phyloP scores from a whole-genome alignment of 1,284 basidiomycete species.

The Cryptococcus hybrid region DNA sequence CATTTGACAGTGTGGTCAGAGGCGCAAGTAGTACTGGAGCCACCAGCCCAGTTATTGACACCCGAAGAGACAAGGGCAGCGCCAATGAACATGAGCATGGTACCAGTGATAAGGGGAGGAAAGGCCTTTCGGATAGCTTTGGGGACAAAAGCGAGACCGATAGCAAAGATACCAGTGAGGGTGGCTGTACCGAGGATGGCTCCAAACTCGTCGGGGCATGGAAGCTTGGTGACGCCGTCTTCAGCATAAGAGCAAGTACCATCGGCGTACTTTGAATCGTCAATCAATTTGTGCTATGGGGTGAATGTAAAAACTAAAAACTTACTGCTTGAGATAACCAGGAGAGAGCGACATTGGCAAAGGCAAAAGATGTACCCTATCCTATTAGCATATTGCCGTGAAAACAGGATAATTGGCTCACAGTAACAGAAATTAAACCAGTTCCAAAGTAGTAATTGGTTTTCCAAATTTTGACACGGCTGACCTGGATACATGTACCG shows the following conservation, averaged over 20 bases:
- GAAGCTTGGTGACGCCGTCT: constrained; percentile 28
- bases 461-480: constrained; percentile 18
- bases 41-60: constrained; percentile 38
- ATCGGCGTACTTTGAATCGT: constrained; percentile 17
- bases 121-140: constrained; percentile 29
- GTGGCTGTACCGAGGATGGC: constrained; percentile 32
- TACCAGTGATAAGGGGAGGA: constrained; percentile 34
- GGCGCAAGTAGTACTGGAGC: constrained; percentile 21
- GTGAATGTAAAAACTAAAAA: neutral
- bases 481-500: constrained; percentile 32
- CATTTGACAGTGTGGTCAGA: constrained; percentile 28
- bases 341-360: constrained; percentile 29
- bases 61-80: constrained; percentile 28
- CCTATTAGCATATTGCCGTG: neutral
- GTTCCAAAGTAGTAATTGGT: constrained; percentile 32
- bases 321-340: constrained; percentile 22
- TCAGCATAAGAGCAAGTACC: constrained; percentile 24
- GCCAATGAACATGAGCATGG: constrained; percentile 35
- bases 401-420: neutral
- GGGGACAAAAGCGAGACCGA: constrained; percentile 31
- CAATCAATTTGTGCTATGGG: neutral
- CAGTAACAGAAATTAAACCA: constrained; percentile 29
- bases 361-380: constrained; percentile 26
- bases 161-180: constrained; percentile 29
- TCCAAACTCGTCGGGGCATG: constrained; percentile 32